A percentile compares a stretch with the other conserved stretches of the same genome.
These are phyloP conservation scores for Passalora sequoiae DNA, from an alignment of 2,329 filamentous ascomycete genomes.

Conservation along the genomic window DNA sequence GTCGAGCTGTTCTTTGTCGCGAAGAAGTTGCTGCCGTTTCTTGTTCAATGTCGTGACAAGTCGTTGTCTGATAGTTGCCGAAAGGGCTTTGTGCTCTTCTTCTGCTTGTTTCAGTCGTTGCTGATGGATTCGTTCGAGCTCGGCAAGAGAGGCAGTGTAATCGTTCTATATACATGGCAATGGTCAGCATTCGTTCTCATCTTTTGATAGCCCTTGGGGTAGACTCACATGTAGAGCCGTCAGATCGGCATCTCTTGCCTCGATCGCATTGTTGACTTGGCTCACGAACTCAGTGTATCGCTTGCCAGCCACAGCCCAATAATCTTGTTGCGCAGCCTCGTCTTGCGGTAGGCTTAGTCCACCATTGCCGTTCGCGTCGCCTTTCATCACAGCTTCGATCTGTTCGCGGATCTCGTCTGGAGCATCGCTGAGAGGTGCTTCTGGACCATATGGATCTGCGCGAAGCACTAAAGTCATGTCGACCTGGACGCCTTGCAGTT, in stretches of 20 bases:
- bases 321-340: constrained; percentile 61
- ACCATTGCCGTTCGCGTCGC: constrained; percentile 20
- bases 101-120: constrained; percentile 59
- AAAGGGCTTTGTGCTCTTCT: constrained; percentile 57
- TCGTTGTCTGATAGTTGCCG: constrained; percentile 56
- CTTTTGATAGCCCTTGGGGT: too few species aligned
- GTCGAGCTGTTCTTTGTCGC: constrained; percentile 63
- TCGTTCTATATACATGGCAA: constrained; percentile 45
- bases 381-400: constrained; percentile 39
- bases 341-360: constrained; percentile 38
- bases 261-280: constrained; percentile 80
- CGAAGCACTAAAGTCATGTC: constrained; percentile 82
- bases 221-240: constrained; percentile 69
- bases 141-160: constrained; percentile 51
- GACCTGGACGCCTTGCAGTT: constrained; percentile 85
- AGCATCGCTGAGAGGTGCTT: constrained; percentile 61
- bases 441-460: constrained; percentile 68
- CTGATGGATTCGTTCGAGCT: constrained; percentile 53
- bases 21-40: constrained; percentile 53
- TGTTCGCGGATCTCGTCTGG: constrained; percentile 63
- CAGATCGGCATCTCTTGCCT: constrained; percentile 78
- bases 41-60: constrained; percentile 54
- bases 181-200: not conserved
- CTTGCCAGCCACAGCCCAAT: constrained; percentile 62
- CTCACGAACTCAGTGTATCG: constrained; percentile 81